Base-by-base conservation (phyloP, 768 basidiomycete genomes). In the Mycena chlorophos region DNA sequence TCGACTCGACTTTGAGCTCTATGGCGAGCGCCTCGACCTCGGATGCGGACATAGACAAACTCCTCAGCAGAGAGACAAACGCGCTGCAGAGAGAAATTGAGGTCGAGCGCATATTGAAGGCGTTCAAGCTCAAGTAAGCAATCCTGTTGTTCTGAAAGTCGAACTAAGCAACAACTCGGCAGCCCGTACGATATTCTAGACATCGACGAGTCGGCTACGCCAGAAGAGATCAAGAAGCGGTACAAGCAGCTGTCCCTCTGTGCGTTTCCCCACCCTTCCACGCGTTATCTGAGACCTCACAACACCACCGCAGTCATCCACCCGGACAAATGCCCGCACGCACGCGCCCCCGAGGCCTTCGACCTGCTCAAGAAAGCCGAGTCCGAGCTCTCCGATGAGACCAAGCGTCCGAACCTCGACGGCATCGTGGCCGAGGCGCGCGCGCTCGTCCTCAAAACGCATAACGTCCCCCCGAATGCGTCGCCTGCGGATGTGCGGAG, bases 121-220 rank as follows among this genome's bases (percentile, higher is more conserved):
- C 95, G 0, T 98, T 99, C 83, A 98, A 94, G 71, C 81, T 98
- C 64, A 99, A 98, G 94, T 96, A 55, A 62, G n/a, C n/a, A n/a
- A 85, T 73, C 25, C 27, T 20, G 19, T 4, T 43, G 40, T 34
- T 16, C 10, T 52, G 10, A 19, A n/a, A 28, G 27, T 42, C 43
- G 34, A 37, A 31, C 31, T 43, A 19, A 38, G 30, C 13, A 55
- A 12, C 31, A 5, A 29, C 29, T 31, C 26, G 5, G 39, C 51
- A 96, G 94, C 69, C 92, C 97, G 34, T 99, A 98, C 72, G 96
- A 98, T 69, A 87, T 95, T 54, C 76, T 99, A 61, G 88, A 92
- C 74, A 78, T 99, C 64, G 81, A 83, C 42, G 81, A 85, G 63
- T 75, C 75, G 49, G 86, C 80, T 17, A 85, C 88, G 8, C 78